phyloP scores from a whole-genome alignment of 225 moss, liverwort and hornwort genomes.

The Straminergon stramineum region DNA sequence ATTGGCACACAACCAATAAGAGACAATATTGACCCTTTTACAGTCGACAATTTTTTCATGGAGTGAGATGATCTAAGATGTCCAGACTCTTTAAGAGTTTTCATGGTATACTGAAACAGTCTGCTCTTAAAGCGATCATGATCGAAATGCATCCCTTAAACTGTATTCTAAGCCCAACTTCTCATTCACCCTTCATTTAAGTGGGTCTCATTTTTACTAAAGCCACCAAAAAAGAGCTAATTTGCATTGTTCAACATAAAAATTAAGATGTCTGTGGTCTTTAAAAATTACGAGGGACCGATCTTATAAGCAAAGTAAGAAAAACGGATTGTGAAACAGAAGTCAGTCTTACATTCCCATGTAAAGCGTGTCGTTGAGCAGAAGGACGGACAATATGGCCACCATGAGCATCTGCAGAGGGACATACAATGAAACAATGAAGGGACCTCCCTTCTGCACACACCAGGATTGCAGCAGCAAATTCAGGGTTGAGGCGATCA shows the following conservation, averaged over 20 bases:
- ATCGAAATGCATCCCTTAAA: no score
- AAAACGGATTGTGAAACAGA: background rate
- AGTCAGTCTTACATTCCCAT: slow-evolving; percentile 62
- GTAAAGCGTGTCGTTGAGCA: slow-evolving; percentile 71
- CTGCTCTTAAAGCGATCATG: no score
- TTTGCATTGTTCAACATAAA: background rate
- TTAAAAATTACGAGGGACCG: background rate
- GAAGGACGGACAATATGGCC: slow-evolving; percentile 46
- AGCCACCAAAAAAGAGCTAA: background rate
- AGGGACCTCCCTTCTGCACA: slow-evolving; percentile 77
- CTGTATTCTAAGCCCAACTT: background rate
- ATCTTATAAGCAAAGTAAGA: background rate
- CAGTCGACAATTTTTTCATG: no score
- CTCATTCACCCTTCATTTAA: background rate
- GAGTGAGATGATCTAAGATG: background rate
- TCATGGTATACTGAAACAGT: no score
- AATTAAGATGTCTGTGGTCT: background rate
- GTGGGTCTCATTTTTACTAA: background rate
- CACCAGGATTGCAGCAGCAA: slow-evolving; percentile 81
- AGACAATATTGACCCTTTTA: background rate
- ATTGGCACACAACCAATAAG: background rate
- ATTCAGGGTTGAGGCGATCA: slow-evolving; percentile 72
- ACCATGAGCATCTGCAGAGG: slow-evolving; percentile 77
- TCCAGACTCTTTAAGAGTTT: background rate
- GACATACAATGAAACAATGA: slow-evolving; percentile 73